phyloP scores from a whole-genome alignment of 1,139 yeast species.

The Blastobotrys illinoisensis region DNA sequence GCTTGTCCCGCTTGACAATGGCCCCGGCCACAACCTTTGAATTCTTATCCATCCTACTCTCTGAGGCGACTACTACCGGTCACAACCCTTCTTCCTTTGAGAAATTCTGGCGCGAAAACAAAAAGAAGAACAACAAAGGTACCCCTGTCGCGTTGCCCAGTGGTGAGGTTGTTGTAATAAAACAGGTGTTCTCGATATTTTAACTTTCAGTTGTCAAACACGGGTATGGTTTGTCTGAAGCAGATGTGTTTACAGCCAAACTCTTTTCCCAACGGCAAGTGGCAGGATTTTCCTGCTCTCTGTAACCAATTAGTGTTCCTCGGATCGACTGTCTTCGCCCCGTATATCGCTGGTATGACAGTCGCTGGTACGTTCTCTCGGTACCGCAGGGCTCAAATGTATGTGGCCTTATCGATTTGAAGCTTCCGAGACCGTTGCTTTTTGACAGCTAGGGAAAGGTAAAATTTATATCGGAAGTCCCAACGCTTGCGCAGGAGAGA shows the following conservation, averaged over 20 bases:
- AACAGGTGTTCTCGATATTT: background rate
- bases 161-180: background rate
- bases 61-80: no score
- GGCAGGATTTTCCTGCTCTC: background rate
- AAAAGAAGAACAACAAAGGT: background rate
- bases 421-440: background rate
- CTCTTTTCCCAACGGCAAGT: background rate
- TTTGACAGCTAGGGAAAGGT: background rate
- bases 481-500: background rate
- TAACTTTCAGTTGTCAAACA: background rate
- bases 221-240: background rate
- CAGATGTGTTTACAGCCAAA: background rate
- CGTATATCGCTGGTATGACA: background rate
- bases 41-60: background rate
- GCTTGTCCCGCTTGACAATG: conserved; percentile 2
- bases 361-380: background rate
- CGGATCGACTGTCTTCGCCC: background rate
- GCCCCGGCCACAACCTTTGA: background rate
- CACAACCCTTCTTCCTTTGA: no score
- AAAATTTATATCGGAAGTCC: background rate
- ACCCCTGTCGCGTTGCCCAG: background rate
- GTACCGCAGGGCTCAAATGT: background rate
- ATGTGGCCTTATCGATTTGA: background rate
- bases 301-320: background rate
- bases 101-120: no score